Evolutionary conservation across 179 eudicot species (phyloP).

Genomic region (Beta macrorhiza): DNA sequence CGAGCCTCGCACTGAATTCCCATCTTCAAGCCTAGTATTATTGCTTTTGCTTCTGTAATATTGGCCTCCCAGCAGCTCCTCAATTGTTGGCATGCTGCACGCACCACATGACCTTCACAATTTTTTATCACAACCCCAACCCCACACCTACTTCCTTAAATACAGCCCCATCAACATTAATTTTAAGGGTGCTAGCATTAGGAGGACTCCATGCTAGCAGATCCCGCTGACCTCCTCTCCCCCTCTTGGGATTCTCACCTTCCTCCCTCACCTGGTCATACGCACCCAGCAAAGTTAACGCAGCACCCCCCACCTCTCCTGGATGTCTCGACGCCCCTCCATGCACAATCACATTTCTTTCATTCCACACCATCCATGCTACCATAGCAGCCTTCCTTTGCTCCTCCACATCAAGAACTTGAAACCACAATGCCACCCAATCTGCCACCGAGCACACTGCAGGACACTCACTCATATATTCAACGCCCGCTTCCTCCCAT

Average conservation of each 20-base stretch:
- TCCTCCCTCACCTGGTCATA: neutral
- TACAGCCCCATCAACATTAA: neutral
- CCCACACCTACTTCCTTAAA: neutral
- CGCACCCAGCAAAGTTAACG: no score
- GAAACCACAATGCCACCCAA: no score
- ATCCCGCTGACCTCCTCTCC: no score
- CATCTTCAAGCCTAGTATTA: neutral
- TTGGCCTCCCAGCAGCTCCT: neutral
- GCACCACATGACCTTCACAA: neutral
- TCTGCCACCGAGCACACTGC: no score
- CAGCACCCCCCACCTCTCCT: neutral
- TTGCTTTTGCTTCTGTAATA: neutral
- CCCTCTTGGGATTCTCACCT: neutral
- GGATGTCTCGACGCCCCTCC: no score
- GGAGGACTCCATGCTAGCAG: neutral
- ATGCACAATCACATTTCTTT: no score
- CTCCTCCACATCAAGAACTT: no score
- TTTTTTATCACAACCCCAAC: neutral
- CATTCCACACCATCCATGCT: no score
- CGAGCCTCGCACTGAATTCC: neutral
- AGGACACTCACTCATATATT: no score
- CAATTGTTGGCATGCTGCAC: neutral
- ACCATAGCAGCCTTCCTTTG: no score
- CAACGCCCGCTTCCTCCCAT: no score
- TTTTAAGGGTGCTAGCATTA: neutral